phyloP scores from a whole-genome alignment of 352 stramenopile species.

The Pythium monospermum region DNA sequence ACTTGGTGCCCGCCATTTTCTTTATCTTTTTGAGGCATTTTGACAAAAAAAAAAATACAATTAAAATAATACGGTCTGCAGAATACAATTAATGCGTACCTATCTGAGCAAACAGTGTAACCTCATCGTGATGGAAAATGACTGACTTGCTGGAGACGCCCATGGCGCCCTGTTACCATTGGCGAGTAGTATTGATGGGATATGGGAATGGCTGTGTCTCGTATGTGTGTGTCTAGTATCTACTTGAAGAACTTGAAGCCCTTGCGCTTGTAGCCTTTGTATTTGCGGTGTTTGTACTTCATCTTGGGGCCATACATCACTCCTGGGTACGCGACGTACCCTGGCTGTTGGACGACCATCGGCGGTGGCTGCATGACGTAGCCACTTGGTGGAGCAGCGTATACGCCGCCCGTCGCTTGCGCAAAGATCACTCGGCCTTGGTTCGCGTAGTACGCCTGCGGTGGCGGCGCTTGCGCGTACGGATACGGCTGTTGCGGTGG shows the following conservation, averaged over 20 bases:
- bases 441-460: slow-evolving; percentile 59
- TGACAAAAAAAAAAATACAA: not conserved
- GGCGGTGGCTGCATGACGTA: slow-evolving; percentile 27
- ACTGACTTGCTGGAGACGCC: too few species aligned
- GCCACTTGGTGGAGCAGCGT: slow-evolving; percentile 21
- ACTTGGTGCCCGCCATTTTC: slow-evolving; percentile 63
- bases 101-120: too few species aligned
- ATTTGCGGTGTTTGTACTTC: slow-evolving; percentile 43
- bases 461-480: slow-evolving; percentile 23
- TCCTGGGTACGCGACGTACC: slow-evolving; percentile 57
- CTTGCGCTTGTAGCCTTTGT: slow-evolving; percentile 52
- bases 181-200: too few species aligned
- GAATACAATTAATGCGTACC: too few species aligned
- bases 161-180: too few species aligned
- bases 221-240: not conserved
- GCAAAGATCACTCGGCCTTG: slow-evolving; percentile 68
- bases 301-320: slow-evolving; percentile 47
- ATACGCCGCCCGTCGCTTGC: slow-evolving; percentile 38
- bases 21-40: slow-evolving; percentile 29
- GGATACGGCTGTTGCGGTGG: slow-evolving; percentile 13
- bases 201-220: too few species aligned
- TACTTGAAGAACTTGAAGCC: slow-evolving; percentile 36
- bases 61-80: not conserved
- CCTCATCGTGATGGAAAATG: too few species aligned
- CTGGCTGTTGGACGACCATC: slow-evolving; percentile 29